Conservation (phyloP, 1,284 basidiomycete species). For the Ceraceosorus bombacis region DNA sequence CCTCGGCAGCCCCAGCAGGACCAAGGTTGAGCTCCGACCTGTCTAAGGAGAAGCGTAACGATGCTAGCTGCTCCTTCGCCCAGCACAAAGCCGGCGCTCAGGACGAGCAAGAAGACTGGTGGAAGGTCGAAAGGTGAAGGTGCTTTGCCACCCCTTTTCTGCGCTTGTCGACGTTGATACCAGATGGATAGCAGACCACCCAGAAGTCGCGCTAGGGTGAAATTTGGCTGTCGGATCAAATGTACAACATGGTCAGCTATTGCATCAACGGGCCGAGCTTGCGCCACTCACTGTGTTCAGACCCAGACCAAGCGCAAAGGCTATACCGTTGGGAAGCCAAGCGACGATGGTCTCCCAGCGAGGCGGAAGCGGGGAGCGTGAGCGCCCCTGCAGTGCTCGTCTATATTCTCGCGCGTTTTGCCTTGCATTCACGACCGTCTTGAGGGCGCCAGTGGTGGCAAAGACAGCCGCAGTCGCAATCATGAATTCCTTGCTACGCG, state of each 20-base stretch:
- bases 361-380: background rate
- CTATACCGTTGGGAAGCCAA: conserved; percentile 35
- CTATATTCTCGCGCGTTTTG: conserved; percentile 23
- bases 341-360: conserved; percentile 16
- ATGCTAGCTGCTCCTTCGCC: conserved; percentile 84
- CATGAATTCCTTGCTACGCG: conserved; percentile 74
- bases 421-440: conserved; percentile 56
- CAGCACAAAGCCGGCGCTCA: conserved; percentile 89
- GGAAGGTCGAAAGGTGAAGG: conserved; percentile 10
- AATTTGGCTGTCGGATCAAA: conserved; percentile 45
- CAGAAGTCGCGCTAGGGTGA: conserved; percentile 66
- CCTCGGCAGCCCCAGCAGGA: conserved; percentile 79
- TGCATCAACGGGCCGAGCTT: too few species aligned
- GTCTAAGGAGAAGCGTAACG: conserved; percentile 66
- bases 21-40: conserved; percentile 60
- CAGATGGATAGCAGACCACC: conserved; percentile 73
- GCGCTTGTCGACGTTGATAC: conserved; percentile 11
- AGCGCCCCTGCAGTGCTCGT: background rate
- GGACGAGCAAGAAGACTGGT: conserved; percentile 71
- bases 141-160: conserved; percentile 47
- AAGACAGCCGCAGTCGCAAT: conserved; percentile 59
- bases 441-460: conserved; percentile 52
- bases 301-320: conserved; percentile 63
- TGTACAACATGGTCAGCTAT: background rate
- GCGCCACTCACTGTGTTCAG: conserved; percentile 61